These are phyloP conservation scores for Penicillium soppii DNA, from an alignment of 495 filamentous ascomycete species.

Conservation along the genomic window DNA sequence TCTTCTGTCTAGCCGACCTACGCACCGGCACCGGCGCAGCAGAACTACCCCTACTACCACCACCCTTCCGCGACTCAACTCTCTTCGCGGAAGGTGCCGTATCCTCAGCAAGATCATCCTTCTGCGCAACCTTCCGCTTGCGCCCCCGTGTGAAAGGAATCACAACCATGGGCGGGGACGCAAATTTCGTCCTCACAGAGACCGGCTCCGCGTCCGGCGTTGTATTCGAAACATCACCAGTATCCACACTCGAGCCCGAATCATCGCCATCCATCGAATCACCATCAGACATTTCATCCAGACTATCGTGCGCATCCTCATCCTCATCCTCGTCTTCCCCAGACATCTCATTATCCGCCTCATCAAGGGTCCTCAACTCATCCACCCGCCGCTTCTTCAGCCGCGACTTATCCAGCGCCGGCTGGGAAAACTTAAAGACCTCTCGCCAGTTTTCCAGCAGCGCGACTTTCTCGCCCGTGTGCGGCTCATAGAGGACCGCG, in stretches of 20 bases:
- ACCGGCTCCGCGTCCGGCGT: conserved; percentile 16
- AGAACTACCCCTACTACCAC: conserved; percentile 10
- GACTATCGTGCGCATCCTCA: conserved; percentile 16
- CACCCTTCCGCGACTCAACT: conserved; percentile 24
- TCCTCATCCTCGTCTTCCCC: conserved; percentile 6
- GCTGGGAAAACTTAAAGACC: conserved; percentile 41
- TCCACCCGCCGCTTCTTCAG: conserved; percentile 12
- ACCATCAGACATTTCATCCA: conserved; percentile 21
- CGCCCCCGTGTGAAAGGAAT: conserved; percentile 22
- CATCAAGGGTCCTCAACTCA: not conserved
- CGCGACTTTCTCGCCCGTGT: conserved; percentile 42
- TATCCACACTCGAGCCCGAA: conserved; percentile 15
- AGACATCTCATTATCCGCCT: conserved; percentile 4
- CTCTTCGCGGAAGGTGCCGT: conserved; percentile 27
- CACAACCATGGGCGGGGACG: conserved; percentile 15
- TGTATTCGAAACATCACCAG: conserved; percentile 24
- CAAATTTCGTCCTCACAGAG: not conserved
- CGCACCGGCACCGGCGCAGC: conserved; percentile 32
- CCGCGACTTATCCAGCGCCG: conserved; percentile 28
- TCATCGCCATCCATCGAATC: conserved; percentile 12
- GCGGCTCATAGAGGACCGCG: conserved; percentile 37
- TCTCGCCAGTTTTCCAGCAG: conserved; percentile 54
- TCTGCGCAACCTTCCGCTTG: conserved; percentile 35
- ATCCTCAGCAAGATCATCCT: conserved; percentile 7
- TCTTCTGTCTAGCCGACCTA: conserved; percentile 35